Evolutionary conservation across 352 stramenopile genomes (phyloP), one percentile per base, ranked within the genome.

Genomic region (Globisporangium echinulatum): DNA sequence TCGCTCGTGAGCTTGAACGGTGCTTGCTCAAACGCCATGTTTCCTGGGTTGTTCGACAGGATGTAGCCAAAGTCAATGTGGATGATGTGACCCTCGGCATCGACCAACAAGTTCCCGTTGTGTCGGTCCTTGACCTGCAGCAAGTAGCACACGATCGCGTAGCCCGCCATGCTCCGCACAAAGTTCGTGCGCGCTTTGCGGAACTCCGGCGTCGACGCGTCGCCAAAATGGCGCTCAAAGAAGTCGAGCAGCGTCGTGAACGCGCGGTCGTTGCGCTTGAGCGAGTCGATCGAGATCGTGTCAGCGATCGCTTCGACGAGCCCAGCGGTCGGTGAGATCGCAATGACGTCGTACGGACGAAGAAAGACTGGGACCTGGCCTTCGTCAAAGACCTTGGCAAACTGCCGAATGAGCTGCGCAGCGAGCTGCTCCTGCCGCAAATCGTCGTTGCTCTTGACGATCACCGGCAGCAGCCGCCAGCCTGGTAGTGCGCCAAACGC

Each of bases 361-460:
- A 99, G 68, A 77, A 93, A 99, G 7, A 99, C 81, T 3, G 96
- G 90, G 6, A 99, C 65, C 37, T 97, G 86, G 47, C 86, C 92
- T 59, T 97, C 95, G 56, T 92, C 75, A 66, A 99, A 99, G 54
- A 98, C 90, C 14, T 96, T 87, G 36, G 91, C 96, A 51, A 98
- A 92, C 54, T 97, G 85, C 52, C 72, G 74, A 62, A 99, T 98
- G 1, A 99, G 71, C 68, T 99, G 96, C 76, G 98, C 91, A 1
- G 97, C 93, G 61, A 99, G 96, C 46, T 98, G 92, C 72, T 99
- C 97, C 70, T 99, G 97, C 15, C 97, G 79, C 36, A 99, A 68
- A 67, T 99, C 97, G 67, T 99, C 97, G 62, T 99, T 98, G 48
- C 90, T 98, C 75, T 99, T 99, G 15, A 99, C 87, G 71, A 99